Conservation (phyloP, 768 basidiomycete species). For the Rhodotorula graminis region DNA sequence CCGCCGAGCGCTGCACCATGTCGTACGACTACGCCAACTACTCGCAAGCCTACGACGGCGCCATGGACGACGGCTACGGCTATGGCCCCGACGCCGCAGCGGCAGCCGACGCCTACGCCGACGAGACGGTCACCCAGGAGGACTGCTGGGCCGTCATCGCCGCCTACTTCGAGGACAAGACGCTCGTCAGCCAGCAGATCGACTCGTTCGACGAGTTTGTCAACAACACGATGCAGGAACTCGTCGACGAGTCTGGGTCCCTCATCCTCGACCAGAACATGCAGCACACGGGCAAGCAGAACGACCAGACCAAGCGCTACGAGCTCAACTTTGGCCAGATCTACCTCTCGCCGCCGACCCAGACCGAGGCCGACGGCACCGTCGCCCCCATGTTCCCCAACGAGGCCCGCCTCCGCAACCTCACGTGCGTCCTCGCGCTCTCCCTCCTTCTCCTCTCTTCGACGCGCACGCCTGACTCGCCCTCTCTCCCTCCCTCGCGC, state of each 20-base stretch:
- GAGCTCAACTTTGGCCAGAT: slow-evolving; percentile 98
- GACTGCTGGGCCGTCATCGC: slow-evolving; percentile 79
- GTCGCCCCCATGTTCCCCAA: slow-evolving; percentile 93
- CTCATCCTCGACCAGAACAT: slow-evolving; percentile 93
- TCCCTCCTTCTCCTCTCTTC: slow-evolving; percentile 26
- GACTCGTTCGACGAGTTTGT: slow-evolving; percentile 99
- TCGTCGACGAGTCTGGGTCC: slow-evolving; percentile 93
- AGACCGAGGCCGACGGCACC: slow-evolving; percentile 91
- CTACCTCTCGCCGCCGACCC: slow-evolving; percentile 88
- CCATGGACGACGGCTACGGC: not conserved
- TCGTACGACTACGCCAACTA: slow-evolving; percentile 9
- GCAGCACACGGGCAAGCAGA: slow-evolving; percentile 84
- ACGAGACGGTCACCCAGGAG: slow-evolving; percentile 34
- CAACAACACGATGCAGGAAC: slow-evolving; percentile 98
- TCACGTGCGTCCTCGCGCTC: slow-evolving; percentile 53
- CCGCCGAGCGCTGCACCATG: too few relatives aligned
- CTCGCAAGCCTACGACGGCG: not conserved
- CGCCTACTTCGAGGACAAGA: slow-evolving; percentile 94
- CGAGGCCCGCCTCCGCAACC: slow-evolving; percentile 86
- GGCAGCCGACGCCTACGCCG: not conserved
- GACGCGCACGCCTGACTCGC: not conserved
- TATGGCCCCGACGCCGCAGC: not conserved
- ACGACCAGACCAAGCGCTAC: slow-evolving; percentile 66
- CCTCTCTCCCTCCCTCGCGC: not conserved
- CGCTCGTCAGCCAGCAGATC: slow-evolving; percentile 93